Evolutionary conservation across 768 basidiomycete genomes (phyloP).

Genomic region (Rhizopogon roseolus): DNA sequence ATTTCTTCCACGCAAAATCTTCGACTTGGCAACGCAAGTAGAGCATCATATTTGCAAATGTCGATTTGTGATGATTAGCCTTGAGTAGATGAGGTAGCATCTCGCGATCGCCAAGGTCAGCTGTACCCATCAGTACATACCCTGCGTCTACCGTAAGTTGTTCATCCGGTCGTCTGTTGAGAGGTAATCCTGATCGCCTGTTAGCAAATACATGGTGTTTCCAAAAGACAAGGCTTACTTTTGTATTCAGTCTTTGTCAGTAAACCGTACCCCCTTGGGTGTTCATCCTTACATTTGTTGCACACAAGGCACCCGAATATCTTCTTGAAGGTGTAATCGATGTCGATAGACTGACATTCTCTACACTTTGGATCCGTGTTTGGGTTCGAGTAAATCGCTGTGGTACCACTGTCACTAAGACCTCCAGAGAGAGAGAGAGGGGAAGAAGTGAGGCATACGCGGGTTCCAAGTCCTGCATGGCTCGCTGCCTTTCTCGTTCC

Average conservation of each 20-base stretch:
- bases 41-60: constrained; percentile 99
- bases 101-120: constrained; percentile 90
- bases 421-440: too few species aligned
- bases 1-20: constrained; percentile 96
- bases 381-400: constrained; percentile 78
- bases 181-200: constrained; percentile 72
- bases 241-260: constrained; percentile 98
- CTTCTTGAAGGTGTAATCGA: constrained; percentile 78
- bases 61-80: constrained; percentile 92
- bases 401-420: not conserved
- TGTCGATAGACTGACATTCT: constrained; percentile 85
- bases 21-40: constrained; percentile 93
- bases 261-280: constrained; percentile 90
- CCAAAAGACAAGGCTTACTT: constrained; percentile 42
- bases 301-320: constrained; percentile 86
- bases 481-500: constrained; percentile 50
- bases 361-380: constrained; percentile 75
- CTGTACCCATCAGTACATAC: constrained; percentile 33
- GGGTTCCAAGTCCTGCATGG: too few species aligned
- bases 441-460: too few species aligned
- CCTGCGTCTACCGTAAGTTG: too few species aligned
- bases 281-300: constrained; percentile 83
- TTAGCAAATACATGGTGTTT: not conserved
- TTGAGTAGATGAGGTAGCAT: constrained; percentile 90
- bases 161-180: constrained; percentile 84